Evolutionary conservation across 495 filamentous ascomycete genomes (phyloP).

Genomic region (Neurospora pannonica): DNA sequence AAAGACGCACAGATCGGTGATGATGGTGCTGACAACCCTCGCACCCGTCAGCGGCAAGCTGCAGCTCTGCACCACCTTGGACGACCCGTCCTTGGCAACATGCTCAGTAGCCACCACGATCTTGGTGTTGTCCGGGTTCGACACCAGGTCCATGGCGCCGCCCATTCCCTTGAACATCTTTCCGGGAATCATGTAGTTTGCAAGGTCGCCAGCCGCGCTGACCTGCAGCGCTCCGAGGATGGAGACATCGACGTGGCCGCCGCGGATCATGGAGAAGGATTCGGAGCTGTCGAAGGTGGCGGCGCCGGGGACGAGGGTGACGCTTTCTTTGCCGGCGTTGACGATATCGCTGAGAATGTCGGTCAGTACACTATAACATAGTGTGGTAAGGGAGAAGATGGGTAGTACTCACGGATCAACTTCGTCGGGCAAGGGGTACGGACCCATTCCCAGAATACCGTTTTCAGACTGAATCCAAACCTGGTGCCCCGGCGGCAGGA

Average conservation of each 20-base stretch:
- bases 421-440: slow-evolving; percentile 44
- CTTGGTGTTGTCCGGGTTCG: slow-evolving; percentile 50
- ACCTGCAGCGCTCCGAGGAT: slow-evolving; percentile 55
- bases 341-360: slow-evolving; percentile 35
- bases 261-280: slow-evolving; percentile 53
- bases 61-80: slow-evolving; percentile 50
- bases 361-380: not conserved
- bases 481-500: slow-evolving; percentile 36
- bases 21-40: slow-evolving; percentile 44
- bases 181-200: slow-evolving; percentile 57
- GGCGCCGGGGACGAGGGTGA: slow-evolving; percentile 47
- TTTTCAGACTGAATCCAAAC: slow-evolving; percentile 55
- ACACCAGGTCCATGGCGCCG: slow-evolving; percentile 54
- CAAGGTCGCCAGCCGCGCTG: slow-evolving; percentile 46
- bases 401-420: slow-evolving; percentile 38
- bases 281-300: slow-evolving; percentile 49
- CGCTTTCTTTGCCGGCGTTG: slow-evolving; percentile 55
- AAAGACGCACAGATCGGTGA: slow-evolving; percentile 50
- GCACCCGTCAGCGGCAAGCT: slow-evolving; percentile 48
- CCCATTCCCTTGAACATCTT: slow-evolving; percentile 57
- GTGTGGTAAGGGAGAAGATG: not conserved
- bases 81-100: slow-evolving; percentile 49
- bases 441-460: slow-evolving; percentile 52
- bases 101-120: slow-evolving; percentile 55
- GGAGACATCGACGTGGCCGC: slow-evolving; percentile 50